Percentiles rank a stretch among this genome's conserved stretches.
Conservation (phyloP, 2,329 filamentous ascomycete genomes). For the Tothia fuscella region DNA sequence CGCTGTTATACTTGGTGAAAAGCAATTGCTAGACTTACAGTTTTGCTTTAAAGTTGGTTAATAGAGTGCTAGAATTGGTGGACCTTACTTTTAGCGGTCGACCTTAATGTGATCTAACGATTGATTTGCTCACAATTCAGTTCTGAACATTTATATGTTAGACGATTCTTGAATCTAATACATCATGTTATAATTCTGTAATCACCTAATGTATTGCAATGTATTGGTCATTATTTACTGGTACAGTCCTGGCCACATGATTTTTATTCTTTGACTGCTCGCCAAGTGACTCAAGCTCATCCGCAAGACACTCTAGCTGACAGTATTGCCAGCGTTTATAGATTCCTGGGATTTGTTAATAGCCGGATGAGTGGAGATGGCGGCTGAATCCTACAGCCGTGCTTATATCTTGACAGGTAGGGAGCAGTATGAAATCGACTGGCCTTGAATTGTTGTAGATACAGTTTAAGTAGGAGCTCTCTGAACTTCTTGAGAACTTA, state of each 20-base stretch:
- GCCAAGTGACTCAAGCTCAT: conserved; percentile 3
- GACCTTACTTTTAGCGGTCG: neutral
- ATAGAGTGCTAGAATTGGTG: conserved; percentile 3
- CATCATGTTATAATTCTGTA: no score
- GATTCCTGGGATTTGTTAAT: conserved; percentile 3
- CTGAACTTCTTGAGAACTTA: conserved; percentile 4
- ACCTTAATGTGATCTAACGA: conserved; percentile 1
- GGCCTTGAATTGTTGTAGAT: neutral
- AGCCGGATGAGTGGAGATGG: conserved; percentile 1
- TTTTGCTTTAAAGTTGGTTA: conserved; percentile 6
- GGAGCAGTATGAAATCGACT: conserved; percentile 1
- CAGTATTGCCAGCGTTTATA: neutral
- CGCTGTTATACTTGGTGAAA: no score
- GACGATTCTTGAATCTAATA: no score
- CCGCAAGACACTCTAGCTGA: neutral
- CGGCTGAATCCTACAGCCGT: conserved; percentile 1
- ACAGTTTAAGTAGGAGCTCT: conserved; percentile 1
- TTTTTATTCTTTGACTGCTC: conserved; percentile 4
- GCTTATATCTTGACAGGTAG: conserved; percentile 1
- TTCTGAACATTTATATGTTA: no score
- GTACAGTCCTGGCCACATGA: conserved; percentile 2
- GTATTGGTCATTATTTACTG: neutral
- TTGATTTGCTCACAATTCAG: conserved; percentile 1
- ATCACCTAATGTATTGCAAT: conserved; percentile 1
- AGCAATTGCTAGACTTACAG: conserved; percentile 6